Evolutionary conservation across 495 filamentous ascomycete species (phyloP), one percentile per base, ranked within the genome.

Genomic region (Aspergillus carlsbadensis): DNA sequence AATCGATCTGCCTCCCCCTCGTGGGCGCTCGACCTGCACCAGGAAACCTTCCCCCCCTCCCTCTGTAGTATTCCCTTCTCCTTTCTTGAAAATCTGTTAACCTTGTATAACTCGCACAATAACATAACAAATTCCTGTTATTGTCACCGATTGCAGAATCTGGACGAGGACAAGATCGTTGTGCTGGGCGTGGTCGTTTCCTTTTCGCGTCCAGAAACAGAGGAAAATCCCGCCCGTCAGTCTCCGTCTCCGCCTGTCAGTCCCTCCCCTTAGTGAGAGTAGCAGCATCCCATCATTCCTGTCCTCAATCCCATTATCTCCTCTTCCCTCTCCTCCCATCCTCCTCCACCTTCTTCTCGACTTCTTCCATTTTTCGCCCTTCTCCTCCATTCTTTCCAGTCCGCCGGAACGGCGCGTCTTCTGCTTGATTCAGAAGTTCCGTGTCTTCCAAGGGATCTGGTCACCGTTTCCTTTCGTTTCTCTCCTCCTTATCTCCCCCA

Each of bases 371-470:
- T 43, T 56, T 53, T 43, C 39, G 50, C 59, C 42, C 45, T 52
- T 37, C 45, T 46, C 52, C 47, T 51, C 40, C 48, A 33, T 49
- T 33, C 55, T 58, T 52, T 51, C 52, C 52, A 54, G 57, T 61
- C 62, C 56, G 46, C 45, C 47, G 47, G 48, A 69, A 60, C 61
- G 63, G 61, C 63, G 62, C 58, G 58, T 65, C 62, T 62, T 68
- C 55, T 65, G 61, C 60, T 65, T 64, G 56, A 56, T 57, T 57
- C 62, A 61, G 62, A 59, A 59, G 60, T 57, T 41, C 53, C 59
- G 61, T 66, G 65, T 60, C 58, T 44, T 68, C 59, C 61, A 49
- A 60, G 59, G 66, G 65, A 67, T 65, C 58, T 67, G 63, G 65
- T 53, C 52, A 49, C 47, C 35, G 39, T 53, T 52, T 58, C 43